A percentile compares a stretch with the other conserved stretches of the same genome.
Conservation (phyloP, 2,329 filamentous ascomycete genomes). For the Zymoseptoria brevis region DNA sequence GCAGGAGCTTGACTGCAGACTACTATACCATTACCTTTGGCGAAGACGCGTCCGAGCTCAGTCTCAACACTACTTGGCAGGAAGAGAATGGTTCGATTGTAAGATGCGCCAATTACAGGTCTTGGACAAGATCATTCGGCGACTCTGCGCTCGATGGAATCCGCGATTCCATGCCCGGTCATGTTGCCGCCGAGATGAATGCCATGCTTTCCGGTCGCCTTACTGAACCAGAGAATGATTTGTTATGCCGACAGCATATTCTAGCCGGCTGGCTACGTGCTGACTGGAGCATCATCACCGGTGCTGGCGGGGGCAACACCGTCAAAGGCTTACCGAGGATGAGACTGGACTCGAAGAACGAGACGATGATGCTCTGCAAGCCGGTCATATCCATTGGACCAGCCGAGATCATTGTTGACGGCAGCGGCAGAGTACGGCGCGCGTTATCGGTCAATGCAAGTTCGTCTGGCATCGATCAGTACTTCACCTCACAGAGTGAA, state of each 20-base stretch:
- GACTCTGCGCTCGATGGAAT: background rate
- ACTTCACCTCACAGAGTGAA: slow-evolving; percentile 2
- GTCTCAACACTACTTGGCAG: background rate
- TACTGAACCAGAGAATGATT: slow-evolving; percentile 3
- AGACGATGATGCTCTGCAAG: slow-evolving; percentile 31
- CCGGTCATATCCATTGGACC: slow-evolving; percentile 27
- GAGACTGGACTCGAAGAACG: slow-evolving; percentile 3
- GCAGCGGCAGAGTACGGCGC: slow-evolving; percentile 24
- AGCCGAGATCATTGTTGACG: slow-evolving; percentile 32
- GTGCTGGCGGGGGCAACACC: background rate
- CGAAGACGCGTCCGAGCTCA: background rate
- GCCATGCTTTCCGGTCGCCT: slow-evolving; percentile 1
- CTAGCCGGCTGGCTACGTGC: slow-evolving; percentile 26
- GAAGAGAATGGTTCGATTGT: background rate
- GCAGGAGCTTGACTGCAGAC: slow-evolving; percentile 23
- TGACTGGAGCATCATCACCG: slow-evolving; percentile 9
- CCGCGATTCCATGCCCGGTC: background rate
- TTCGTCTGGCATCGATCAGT: background rate
- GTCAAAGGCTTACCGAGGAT: slow-evolving; percentile 1
- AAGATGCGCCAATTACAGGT: slow-evolving; percentile 3
- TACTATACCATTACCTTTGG: slow-evolving; percentile 16
- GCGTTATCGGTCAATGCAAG: background rate
- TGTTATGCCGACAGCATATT: slow-evolving; percentile 17
- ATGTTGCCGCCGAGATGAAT: slow-evolving; percentile 5
- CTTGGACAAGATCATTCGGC: background rate